Evolutionary conservation across 306 rosid genomes (phyloP).

Genomic region (Vicia villosa): DNA sequence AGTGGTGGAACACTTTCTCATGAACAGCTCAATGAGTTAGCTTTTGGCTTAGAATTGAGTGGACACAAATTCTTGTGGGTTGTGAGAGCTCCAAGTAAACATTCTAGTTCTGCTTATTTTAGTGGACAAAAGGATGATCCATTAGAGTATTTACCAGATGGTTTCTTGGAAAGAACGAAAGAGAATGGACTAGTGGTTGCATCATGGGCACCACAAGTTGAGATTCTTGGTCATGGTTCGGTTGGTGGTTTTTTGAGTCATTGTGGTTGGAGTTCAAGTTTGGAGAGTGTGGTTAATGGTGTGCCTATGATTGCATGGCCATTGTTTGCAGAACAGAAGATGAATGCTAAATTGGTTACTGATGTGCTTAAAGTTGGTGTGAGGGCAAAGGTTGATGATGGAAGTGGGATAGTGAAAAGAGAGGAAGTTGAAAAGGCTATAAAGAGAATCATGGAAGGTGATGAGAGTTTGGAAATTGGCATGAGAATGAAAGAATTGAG

Average conservation of each 20-base stretch:
- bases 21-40: constrained; percentile 39
- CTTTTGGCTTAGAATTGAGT: constrained; percentile 45
- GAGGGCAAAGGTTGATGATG: constrained; percentile 12
- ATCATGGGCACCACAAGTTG: constrained; percentile 43
- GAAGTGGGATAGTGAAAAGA: constrained; percentile 35
- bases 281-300: constrained; percentile 31
- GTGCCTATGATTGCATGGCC: constrained; percentile 43
- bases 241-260: constrained; percentile 39
- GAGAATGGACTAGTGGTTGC: constrained; percentile 28
- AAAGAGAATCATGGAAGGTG: constrained; percentile 37
- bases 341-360: constrained; percentile 17
- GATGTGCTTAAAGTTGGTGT: constrained; percentile 29
- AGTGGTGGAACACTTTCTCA: constrained; percentile 47
- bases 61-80: constrained; percentile 47
- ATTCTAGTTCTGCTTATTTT: constrained; percentile 19
- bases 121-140: constrained; percentile 19
- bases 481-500: constrained; percentile 21
- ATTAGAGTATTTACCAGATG: constrained; percentile 17
- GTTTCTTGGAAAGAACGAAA: constrained; percentile 36
- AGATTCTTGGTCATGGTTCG: constrained; percentile 34
- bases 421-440: constrained; percentile 35
- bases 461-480: constrained; percentile 29
- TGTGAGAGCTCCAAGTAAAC: constrained; percentile 30
- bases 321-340: constrained; percentile 34
- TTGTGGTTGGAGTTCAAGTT: constrained; percentile 42